A percentile compares a stretch with the other conserved stretches of the same genome.
phyloP scores from a whole-genome alignment of 1,284 basidiomycete species.

The Schizophyllum amplum region DNA sequence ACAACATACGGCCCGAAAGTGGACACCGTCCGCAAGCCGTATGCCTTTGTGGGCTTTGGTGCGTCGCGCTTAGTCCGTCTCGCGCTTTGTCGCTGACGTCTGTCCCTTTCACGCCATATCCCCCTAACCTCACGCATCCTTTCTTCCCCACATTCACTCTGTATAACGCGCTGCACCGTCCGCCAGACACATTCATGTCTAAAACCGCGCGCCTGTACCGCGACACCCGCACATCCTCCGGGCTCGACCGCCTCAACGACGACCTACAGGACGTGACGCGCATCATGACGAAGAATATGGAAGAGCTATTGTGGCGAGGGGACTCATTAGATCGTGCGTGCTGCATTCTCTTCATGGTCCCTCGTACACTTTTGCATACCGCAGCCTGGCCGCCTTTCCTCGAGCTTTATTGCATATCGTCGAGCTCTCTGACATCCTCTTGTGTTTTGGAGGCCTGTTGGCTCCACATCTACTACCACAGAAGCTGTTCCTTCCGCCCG shows the following conservation, averaged over 20 bases:
- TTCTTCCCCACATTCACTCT: not conserved
- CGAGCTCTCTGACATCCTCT: too few relatives aligned
- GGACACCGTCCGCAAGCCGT: slow-evolving; percentile 79
- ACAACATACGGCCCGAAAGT: slow-evolving; percentile 88
- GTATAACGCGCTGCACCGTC: not conserved
- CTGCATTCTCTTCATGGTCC: slow-evolving; percentile 1
- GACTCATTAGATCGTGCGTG: slow-evolving; percentile 88
- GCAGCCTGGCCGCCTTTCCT: not conserved
- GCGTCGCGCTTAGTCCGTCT: slow-evolving; percentile 21
- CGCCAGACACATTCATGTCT: slow-evolving; percentile 93
- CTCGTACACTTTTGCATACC: not conserved
- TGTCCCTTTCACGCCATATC: slow-evolving; percentile 6
- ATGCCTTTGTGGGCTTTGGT: slow-evolving; percentile 96
- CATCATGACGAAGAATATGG: slow-evolving; percentile 99
- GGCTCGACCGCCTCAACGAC: slow-evolving; percentile 87
- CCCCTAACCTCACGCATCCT: too few relatives aligned
- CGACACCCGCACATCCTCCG: slow-evolving; percentile 84
- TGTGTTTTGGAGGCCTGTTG: too few relatives aligned
- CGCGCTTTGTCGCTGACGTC: slow-evolving; percentile 1
- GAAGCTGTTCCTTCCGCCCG: too few relatives aligned
- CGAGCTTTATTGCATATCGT: too few relatives aligned
- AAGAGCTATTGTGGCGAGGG: slow-evolving; percentile 95
- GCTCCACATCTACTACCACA: too few relatives aligned
- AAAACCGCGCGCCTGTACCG: slow-evolving; percentile 94
- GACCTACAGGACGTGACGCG: slow-evolving; percentile 96